These are phyloP conservation scores for Jasminum sambac DNA, from an alignment of 257 asterid genomes.

Conservation along the genomic window DNA sequence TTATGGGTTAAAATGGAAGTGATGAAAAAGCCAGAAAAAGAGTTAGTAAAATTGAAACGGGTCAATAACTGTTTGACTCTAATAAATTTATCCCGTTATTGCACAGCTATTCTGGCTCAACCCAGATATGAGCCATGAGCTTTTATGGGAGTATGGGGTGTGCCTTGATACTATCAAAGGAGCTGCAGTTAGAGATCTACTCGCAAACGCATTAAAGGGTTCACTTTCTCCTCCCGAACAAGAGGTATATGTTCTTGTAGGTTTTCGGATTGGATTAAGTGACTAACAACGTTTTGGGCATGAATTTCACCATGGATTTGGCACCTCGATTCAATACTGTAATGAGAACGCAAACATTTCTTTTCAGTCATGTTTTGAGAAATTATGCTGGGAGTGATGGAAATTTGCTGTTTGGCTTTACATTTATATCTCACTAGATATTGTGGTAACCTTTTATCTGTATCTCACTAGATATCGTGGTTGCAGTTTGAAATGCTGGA, in stretches of 20 bases:
- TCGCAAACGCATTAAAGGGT: conserved; percentile 87
- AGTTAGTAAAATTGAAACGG: too few species aligned
- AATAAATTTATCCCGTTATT: conserved; percentile 26
- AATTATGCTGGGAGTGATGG: neutral
- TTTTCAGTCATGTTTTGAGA: neutral
- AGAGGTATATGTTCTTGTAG: conserved; percentile 57
- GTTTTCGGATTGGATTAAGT: too few species aligned
- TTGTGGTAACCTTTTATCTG: too few species aligned
- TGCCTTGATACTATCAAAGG: conserved; percentile 97
- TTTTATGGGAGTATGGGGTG: conserved; percentile 94
- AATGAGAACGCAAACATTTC: neutral
- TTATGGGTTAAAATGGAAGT: too few species aligned
- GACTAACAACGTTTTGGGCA: conserved; percentile 6
- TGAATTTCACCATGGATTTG: conserved; percentile 9
- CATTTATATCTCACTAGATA: too few species aligned
- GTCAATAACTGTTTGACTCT: too few species aligned
- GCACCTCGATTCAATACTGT: conserved; percentile 11
- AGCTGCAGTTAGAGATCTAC: conserved; percentile 88
- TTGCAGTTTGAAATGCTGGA: too few species aligned
- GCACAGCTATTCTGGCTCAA: conserved; percentile 86
- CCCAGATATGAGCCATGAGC: conserved; percentile 83
- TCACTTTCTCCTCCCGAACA: conserved; percentile 87
- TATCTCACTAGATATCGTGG: too few species aligned
- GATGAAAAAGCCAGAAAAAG: too few species aligned
- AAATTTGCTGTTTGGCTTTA: too few species aligned